phyloP scores from a whole-genome alignment of 2,329 filamentous ascomycete species.

The Botryotinia globosa region DNA sequence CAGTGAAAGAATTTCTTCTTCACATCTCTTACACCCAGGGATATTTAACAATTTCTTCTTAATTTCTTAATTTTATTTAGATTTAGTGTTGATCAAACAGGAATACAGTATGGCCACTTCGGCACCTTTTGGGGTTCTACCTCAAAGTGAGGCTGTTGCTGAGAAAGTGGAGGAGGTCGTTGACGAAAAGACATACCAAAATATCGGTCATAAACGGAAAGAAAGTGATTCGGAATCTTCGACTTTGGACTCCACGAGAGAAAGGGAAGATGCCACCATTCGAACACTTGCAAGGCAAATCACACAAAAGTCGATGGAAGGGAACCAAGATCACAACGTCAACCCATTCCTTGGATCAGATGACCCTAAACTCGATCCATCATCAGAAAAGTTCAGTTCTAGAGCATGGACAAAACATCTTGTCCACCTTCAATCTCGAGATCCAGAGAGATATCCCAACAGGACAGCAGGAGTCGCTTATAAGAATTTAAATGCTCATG shows the following conservation, averaged over 20 bases:
- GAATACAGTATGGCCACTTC: conserved; percentile 23
- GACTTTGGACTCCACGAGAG: conserved; percentile 4
- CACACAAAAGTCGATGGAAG: conserved; percentile 2
- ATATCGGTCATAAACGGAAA: neutral
- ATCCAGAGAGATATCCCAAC: conserved; percentile 44
- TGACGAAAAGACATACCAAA: conserved; percentile 1
- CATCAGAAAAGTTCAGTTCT: conserved; percentile 51
- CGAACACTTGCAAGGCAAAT: conserved; percentile 17
- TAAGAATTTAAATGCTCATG: conserved; percentile 22
- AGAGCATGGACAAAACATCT: conserved; percentile 60
- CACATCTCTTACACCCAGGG: neutral
- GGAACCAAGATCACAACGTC: conserved; percentile 28
- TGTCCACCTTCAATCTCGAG: conserved; percentile 46
- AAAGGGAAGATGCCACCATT: conserved; percentile 10
- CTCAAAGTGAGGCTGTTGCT: conserved; percentile 19
- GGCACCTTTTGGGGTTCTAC: conserved; percentile 21
- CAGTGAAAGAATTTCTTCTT: neutral
- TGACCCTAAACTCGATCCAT: conserved; percentile 54
- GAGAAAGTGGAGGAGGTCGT: conserved; percentile 17
- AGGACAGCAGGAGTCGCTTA: conserved; percentile 24
- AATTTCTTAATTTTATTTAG: neutral
- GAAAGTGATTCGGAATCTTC: conserved; percentile 15
- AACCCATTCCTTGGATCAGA: conserved; percentile 52
- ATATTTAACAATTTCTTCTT: neutral
- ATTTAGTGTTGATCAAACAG: neutral